phyloP scores from a whole-genome alignment of 2,329 filamentous ascomycete species.

The Xylaria polymorpha region DNA sequence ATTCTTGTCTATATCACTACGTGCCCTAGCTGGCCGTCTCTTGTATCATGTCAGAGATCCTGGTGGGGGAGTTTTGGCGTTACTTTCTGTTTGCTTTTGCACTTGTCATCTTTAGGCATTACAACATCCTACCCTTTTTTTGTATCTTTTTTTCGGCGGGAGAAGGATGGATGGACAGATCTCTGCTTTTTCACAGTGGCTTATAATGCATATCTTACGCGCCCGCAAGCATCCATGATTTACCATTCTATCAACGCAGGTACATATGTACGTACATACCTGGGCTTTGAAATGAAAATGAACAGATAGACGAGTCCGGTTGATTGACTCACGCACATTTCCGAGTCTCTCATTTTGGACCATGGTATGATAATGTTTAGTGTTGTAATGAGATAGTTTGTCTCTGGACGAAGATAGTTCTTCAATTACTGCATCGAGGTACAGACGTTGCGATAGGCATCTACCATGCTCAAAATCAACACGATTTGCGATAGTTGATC shows the following conservation, averaged over 20 bases:
- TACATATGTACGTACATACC: constrained; percentile 28
- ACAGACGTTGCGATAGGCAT: neutral
- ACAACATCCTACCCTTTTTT: constrained; percentile 13
- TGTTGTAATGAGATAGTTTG: neutral
- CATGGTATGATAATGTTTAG: neutral
- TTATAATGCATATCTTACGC: constrained; percentile 19
- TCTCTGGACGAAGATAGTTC: neutral
- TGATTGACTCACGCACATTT: constrained; percentile 4
- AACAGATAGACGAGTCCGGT: constrained; percentile 13
- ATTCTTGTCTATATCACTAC: constrained; percentile 42
- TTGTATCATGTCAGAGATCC: constrained; percentile 30
- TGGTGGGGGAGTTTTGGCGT: constrained; percentile 32
- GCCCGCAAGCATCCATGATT: constrained; percentile 2
- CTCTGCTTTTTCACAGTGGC: constrained; percentile 29
- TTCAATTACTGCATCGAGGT: neutral
- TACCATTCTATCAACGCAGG: constrained; percentile 7
- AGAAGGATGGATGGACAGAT: constrained; percentile 9
- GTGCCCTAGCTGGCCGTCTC: constrained; percentile 25
- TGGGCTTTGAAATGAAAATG: constrained; percentile 9
- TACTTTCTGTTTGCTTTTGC: constrained; percentile 15
- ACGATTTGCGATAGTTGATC: neutral
- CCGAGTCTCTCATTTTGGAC: neutral
- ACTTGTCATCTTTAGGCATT: constrained; percentile 14
- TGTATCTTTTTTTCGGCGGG: neutral
- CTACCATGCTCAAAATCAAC: neutral